Conservation (phyloP, 306 rosid species). For the Cucurbita ficifolia region DNA sequence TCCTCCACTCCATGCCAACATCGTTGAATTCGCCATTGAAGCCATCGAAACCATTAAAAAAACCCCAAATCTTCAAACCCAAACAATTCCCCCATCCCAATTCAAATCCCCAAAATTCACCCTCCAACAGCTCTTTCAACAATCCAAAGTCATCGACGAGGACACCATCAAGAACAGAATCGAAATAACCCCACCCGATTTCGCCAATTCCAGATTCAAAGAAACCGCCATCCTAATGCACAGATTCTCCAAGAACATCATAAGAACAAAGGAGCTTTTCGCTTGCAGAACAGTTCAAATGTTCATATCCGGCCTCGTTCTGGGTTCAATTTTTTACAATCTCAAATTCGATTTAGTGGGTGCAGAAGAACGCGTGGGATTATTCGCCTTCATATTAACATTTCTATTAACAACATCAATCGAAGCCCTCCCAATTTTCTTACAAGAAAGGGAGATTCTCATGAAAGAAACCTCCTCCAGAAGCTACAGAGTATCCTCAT, state of each 20-base stretch:
- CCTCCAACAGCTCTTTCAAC: conserved; percentile 77
- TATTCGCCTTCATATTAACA: conserved; percentile 78
- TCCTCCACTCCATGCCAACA: conserved; percentile 71
- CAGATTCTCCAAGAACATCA: conserved; percentile 76
- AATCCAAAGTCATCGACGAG: conserved; percentile 57
- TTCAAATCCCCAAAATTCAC: conserved; percentile 15
- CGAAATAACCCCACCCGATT: conserved; percentile 25
- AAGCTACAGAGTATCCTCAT: conserved; percentile 82
- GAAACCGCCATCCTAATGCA: conserved; percentile 78
- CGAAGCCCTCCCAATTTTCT: conserved; percentile 82
- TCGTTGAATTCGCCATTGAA: conserved; percentile 78
- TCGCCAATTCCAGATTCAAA: conserved; percentile 56
- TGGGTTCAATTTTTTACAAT: conserved; percentile 72
- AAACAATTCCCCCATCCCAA: background rate
- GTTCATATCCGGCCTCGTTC: conserved; percentile 64
- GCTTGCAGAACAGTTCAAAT: conserved; percentile 81
- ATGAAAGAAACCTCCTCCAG: conserved; percentile 86
- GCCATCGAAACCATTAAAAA: conserved; percentile 51
- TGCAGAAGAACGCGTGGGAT: conserved; percentile 66
- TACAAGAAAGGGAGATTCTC: conserved; percentile 87
- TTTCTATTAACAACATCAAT: conserved; percentile 67
- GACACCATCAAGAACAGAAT: conserved; percentile 22
- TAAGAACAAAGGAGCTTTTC: conserved; percentile 78
- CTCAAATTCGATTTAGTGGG: conserved; percentile 56
- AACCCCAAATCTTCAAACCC: conserved; percentile 19